Evolutionary conservation across 176 grass and related monocot genomes (phyloP), one percentile per base, ranked within the genome.

Genomic region (Microstegium vimineum): DNA sequence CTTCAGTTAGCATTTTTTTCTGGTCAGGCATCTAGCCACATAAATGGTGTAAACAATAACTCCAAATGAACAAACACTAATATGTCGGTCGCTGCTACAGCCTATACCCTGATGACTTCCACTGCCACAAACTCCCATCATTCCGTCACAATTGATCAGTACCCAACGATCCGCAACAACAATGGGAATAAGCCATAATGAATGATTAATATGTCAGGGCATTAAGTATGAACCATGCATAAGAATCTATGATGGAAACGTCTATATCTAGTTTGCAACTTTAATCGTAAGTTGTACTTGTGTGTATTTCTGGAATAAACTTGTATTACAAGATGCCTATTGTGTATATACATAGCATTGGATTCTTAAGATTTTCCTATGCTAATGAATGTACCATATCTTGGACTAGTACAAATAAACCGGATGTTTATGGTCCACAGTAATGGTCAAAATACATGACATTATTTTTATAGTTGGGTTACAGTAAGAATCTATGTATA

Each of bases 71-170:
- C 81, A 80, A 68, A 80, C 5, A 52, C 70, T 60, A 40, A 62
- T 18, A 46, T 6, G n/a, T 10, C 47, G 25, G 37, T 20, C 14
- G 17, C 26, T 34, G 47, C 4, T 17, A 11, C 47, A 59, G 52
- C 75, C 14, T 35, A 62, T 10, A 85, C 66, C 51, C 47, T 66
- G 0, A 78, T 9, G 38, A 62, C 49, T 36, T 14, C 70, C 0
- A 81, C 82, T 15, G 64, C 87, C 20, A 47, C 76, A 63, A 82
- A 89, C 43, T 85, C 87, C 12, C 87, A 89, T 63, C 87, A 75
- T 76, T 82, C 71, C 6, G n/a, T 89, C 3, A 75, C 87, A 15
- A 52, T 71, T 1, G 77, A 70, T 42, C 51, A 81, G 71, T 89
- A 85, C 22, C 47, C 40, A 5, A 69, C 1, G 33, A 63, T 63